These are phyloP conservation scores for Aureobasidium sp. DNA, from an alignment of 2,329 filamentous ascomycete genomes.

Conservation along the genomic window DNA sequence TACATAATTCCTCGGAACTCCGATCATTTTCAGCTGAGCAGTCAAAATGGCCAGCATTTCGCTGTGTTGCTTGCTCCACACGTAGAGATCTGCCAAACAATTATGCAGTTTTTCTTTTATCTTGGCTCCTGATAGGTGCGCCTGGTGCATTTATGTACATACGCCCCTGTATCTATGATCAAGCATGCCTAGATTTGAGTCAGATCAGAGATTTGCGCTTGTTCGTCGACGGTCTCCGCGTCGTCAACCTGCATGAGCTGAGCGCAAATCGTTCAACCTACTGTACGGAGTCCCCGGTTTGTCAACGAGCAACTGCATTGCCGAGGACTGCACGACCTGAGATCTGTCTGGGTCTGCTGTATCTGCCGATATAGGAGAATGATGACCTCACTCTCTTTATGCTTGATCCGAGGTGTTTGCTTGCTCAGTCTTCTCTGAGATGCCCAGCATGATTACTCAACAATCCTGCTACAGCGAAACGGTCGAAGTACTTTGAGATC, in stretches of 20 bases:
- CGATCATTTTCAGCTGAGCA: not conserved
- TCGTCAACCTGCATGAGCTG: not conserved
- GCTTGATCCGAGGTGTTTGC: not conserved
- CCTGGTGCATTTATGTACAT: not conserved
- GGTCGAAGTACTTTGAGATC: too few species aligned
- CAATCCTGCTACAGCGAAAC: not conserved
- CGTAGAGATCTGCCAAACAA: too few species aligned
- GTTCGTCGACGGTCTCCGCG: not conserved
- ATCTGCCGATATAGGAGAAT: not conserved
- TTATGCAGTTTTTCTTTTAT: not conserved
- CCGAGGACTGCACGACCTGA: not conserved
- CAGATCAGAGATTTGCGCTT: not conserved
- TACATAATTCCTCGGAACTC: not conserved
- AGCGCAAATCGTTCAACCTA: not conserved
- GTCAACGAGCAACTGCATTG: not conserved
- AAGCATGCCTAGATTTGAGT: not conserved
- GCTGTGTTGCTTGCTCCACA: too few species aligned
- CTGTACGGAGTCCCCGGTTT: not conserved
- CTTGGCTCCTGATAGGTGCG: not conserved
- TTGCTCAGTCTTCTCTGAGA: not conserved
- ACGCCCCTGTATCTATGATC: not conserved
- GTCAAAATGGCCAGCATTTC: not conserved
- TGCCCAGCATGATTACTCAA: not conserved
- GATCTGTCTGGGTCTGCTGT: not conserved
- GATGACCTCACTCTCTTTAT: not conserved